Conservation (phyloP, 1,284 basidiomycete species). For the Trichosporon ovoides region DNA sequence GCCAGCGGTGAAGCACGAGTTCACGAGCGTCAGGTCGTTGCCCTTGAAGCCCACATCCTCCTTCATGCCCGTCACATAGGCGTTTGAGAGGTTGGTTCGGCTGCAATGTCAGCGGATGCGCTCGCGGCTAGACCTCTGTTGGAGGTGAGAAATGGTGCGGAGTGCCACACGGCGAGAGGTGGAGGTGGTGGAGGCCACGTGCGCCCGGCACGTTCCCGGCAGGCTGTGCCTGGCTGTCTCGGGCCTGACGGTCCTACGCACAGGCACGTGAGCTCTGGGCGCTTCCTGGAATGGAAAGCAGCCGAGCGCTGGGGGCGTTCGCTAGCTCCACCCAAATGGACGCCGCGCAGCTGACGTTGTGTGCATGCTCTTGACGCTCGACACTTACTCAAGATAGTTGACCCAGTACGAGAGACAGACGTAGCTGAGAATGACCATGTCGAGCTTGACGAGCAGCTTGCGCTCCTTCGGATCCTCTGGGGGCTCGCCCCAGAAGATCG, state of each 20-base stretch:
- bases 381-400: constrained; percentile 17
- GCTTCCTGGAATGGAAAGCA: too few relatives aligned
- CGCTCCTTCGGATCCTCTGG: constrained; percentile 30
- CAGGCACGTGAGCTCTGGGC: too few relatives aligned
- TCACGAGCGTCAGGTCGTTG: constrained; percentile 29
- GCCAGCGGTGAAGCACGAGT: constrained; percentile 35
- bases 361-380: too few relatives aligned
- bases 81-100: constrained; percentile 14
- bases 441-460: constrained; percentile 36
- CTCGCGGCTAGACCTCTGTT: background rate
- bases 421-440: constrained; percentile 36
- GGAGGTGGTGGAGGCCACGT: too few relatives aligned
- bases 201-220: too few relatives aligned
- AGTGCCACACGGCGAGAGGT: too few relatives aligned
- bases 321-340: background rate
- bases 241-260: too few relatives aligned
- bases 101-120: background rate
- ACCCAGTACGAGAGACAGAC: constrained; percentile 17
- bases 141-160: background rate
- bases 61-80: constrained; percentile 36
- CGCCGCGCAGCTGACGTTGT: too few relatives aligned
- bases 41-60: constrained; percentile 27
- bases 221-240: too few relatives aligned
- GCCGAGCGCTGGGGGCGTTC: too few relatives aligned
- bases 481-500: constrained; percentile 36